Percentiles rank a stretch among this genome's conserved stretches.
Conservation (phyloP, 495 filamentous ascomycete species). For the Xylaria curta region DNA sequence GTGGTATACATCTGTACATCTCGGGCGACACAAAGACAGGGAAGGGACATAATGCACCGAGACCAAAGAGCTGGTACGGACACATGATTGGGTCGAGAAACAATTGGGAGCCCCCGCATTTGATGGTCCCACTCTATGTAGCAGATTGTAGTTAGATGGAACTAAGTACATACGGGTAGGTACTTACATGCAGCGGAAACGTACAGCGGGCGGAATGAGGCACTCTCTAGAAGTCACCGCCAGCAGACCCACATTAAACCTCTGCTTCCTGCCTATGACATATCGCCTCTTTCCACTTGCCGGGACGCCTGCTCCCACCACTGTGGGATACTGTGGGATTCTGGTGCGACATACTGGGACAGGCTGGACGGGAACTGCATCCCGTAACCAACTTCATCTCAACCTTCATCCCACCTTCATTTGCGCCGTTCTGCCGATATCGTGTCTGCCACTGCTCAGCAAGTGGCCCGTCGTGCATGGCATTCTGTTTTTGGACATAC, state of each 20-base stretch:
- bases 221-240: neutral
- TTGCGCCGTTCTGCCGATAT: conserved; percentile 1
- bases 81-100: conserved; percentile 8
- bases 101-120: neutral
- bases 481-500: neutral
- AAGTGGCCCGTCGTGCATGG: neutral
- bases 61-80: neutral
- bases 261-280: conserved; percentile 5
- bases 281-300: neutral
- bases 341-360: neutral
- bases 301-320: conserved; percentile 7
- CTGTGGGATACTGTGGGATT: neutral
- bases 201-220: neutral
- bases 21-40: conserved; percentile 4
- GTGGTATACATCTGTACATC: neutral
- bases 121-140: neutral
- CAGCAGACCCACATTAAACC: conserved; percentile 6
- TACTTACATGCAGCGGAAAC: neutral
- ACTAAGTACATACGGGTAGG: neutral
- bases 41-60: neutral
- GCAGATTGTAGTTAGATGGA: neutral
- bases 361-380: neutral
- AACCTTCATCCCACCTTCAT: conserved; percentile 19
- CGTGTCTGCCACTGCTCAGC: neutral
- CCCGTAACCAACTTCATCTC: conserved; percentile 6